Evolutionary conservation across 805 yeast species (phyloP).

Genomic region (Wickerhamomyces bovis): DNA sequence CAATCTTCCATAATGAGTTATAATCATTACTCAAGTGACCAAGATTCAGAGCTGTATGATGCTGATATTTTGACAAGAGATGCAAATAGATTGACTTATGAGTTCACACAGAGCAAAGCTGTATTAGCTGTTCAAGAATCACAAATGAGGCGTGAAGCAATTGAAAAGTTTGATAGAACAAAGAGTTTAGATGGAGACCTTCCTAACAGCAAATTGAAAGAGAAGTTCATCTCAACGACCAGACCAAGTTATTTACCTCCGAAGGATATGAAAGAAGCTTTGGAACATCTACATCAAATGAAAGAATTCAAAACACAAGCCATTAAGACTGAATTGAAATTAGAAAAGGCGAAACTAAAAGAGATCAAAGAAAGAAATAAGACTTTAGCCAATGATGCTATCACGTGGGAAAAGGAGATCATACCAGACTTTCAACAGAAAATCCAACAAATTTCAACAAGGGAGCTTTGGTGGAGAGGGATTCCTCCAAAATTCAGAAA

Average conservation of each 20-base stretch:
- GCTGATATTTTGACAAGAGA: constrained; percentile 11
- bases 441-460: constrained; percentile 32
- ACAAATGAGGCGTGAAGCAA: constrained; percentile 11
- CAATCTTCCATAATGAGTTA: constrained; percentile 40
- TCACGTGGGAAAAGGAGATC: constrained; percentile 36
- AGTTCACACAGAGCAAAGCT: constrained; percentile 25
- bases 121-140: constrained; percentile 31
- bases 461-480: constrained; percentile 61
- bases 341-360: constrained; percentile 26
- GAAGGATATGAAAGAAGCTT: constrained; percentile 45
- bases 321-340: constrained; percentile 31
- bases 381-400: constrained; percentile 32
- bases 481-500: constrained; percentile 41
- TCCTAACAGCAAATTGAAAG: constrained; percentile 13
- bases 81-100: constrained; percentile 14
- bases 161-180: constrained; percentile 26
- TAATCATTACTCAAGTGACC: constrained; percentile 5
- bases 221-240: constrained; percentile 37
- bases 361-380: constrained; percentile 28
- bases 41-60: constrained; percentile 11
- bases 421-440: constrained; percentile 30
- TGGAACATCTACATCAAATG: constrained; percentile 49
- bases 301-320: constrained; percentile 39
- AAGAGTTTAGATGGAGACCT: constrained; percentile 10
- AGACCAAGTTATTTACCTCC: constrained; percentile 67